Conservation (phyloP, 2,329 filamentous ascomycete species). For the Hypoxylon sp. region DNA sequence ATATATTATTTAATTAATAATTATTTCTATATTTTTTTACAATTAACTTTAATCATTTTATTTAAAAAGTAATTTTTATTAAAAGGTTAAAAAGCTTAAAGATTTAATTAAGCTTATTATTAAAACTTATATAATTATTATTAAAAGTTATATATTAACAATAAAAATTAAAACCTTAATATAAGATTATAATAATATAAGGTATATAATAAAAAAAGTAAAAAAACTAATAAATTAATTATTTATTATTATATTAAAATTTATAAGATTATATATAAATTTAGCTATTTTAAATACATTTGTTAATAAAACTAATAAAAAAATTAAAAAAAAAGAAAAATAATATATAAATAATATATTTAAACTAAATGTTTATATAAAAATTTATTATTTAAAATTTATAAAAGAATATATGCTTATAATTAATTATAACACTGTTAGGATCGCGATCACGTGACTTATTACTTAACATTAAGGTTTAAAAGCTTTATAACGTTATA, state of each 20-base stretch:
- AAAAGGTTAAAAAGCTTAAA: background rate
- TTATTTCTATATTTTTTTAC: background rate
- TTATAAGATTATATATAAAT: background rate
- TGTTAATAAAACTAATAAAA: background rate
- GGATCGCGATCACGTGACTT: no score
- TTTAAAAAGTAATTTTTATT: slow-evolving; percentile 5
- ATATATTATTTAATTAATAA: no score
- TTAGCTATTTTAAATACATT: background rate
- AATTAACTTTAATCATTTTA: slow-evolving; percentile 3
- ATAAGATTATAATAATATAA: background rate
- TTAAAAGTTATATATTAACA: background rate
- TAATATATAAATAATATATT: slow-evolving; percentile 2
- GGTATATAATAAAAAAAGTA: no score
- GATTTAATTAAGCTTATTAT: background rate
- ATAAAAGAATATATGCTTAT: slow-evolving; percentile 2
- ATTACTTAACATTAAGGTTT: no score
- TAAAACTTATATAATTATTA: background rate
- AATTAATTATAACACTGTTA: slow-evolving; percentile 8
- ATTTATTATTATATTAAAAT: background rate
- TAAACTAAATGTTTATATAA: slow-evolving; percentile 3
- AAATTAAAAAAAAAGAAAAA: background rate
- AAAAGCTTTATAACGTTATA: no score
- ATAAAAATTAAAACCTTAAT: background rate
- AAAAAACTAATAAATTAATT: slow-evolving; percentile 3
- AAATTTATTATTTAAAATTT: background rate